Percentiles rank a stretch among this genome's conserved stretches.
phyloP scores from a whole-genome alignment of 2,329 filamentous ascomycete genomes.

The Fusarium chaquense region DNA sequence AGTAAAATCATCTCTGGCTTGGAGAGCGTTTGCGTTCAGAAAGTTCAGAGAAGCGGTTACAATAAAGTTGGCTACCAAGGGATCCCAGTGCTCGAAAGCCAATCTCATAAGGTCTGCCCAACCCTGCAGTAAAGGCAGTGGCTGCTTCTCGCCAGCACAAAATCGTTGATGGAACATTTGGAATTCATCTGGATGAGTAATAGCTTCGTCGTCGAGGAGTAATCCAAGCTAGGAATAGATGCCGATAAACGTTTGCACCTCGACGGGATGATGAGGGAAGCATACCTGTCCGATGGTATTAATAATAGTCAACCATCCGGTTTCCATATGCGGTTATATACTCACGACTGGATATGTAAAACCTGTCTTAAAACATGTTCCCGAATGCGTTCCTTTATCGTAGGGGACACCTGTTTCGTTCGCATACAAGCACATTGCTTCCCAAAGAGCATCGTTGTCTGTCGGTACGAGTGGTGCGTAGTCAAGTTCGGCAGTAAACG shows the following conservation, averaged over 20 bases:
- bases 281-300: background rate
- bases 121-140: conserved; percentile 3
- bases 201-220: conserved; percentile 20
- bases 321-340: fast-evolving
- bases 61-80: conserved; percentile 20
- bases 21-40: conserved; percentile 13
- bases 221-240: conserved; percentile 24
- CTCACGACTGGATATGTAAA: conserved; percentile 14
- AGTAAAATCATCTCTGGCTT: conserved; percentile 9
- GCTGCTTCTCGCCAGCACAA: background rate
- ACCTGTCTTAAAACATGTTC: conserved; percentile 17
- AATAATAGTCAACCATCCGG: fast-evolving
- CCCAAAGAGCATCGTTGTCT: conserved; percentile 1
- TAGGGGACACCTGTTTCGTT: conserved; percentile 4
- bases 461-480: background rate
- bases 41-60: conserved; percentile 19
- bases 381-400: conserved; percentile 13
- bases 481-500: conserved; percentile 1
- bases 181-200: background rate
- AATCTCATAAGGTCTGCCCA: conserved; percentile 21
- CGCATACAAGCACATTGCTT: conserved; percentile 3
- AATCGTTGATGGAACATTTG: conserved; percentile 20
- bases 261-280: conserved; percentile 20
- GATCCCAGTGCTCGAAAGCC: conserved; percentile 19
- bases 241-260: conserved; percentile 12